These are phyloP conservation scores for Solanum piurae DNA, from an alignment of 257 asterid species.

Conservation along the genomic window DNA sequence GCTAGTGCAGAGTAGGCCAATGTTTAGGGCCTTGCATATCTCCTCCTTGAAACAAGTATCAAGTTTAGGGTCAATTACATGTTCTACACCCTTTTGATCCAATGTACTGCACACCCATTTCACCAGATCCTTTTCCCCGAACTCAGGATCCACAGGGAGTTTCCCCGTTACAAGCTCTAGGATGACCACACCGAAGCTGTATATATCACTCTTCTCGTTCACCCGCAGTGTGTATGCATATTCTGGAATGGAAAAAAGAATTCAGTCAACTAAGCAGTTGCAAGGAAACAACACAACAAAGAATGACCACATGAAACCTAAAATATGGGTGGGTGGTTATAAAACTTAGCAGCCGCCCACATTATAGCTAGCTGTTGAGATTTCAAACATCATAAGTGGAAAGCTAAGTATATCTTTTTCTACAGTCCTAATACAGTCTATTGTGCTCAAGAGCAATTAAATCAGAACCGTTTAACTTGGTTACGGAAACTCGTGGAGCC, in stretches of 20 bases:
- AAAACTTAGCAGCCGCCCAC: not conserved
- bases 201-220: conserved; percentile 89
- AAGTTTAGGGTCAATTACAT: conserved; percentile 65
- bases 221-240: conserved; percentile 88
- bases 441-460: not conserved
- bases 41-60: conserved; percentile 84
- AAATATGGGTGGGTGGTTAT: not conserved
- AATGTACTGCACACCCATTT: conserved; percentile 82
- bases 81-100: conserved; percentile 81
- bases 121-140: conserved; percentile 84
- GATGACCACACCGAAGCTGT: conserved; percentile 85
- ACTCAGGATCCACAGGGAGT: conserved; percentile 83
- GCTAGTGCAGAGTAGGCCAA: conserved; percentile 91
- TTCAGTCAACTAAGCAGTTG: not conserved
- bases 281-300: not conserved
- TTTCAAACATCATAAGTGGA: not conserved
- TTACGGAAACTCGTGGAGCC: not conserved
- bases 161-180: conserved; percentile 70
- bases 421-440: not conserved
- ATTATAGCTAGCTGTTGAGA: not conserved
- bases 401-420: not conserved
- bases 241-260: conserved; percentile 32
- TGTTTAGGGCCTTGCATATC: conserved; percentile 59
- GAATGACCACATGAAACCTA: not conserved
- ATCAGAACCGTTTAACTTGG: not conserved